Evolutionary conservation across 208 protist genomes (phyloP).

Genomic region (Wallacemonas sp.): DNA sequence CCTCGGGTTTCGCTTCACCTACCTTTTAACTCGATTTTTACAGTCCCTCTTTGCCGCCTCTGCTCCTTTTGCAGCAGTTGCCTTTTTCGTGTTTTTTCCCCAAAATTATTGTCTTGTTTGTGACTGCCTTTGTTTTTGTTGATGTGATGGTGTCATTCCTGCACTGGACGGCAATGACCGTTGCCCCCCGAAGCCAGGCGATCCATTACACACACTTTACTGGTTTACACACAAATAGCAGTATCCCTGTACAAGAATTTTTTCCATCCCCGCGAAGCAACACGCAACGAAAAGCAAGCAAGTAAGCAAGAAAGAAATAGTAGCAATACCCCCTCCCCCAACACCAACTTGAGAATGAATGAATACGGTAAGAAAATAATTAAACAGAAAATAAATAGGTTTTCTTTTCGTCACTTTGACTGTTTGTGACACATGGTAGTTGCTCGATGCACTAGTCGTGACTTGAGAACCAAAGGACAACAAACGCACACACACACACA

Average conservation of each 20-base stretch:
- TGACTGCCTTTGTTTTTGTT: slow-evolving; percentile 14
- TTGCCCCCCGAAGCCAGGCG: background rate
- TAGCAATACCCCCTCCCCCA: too few relatives aligned
- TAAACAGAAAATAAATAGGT: too few relatives aligned
- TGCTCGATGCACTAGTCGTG: too few relatives aligned
- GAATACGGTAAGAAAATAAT: too few relatives aligned
- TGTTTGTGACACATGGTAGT: too few relatives aligned
- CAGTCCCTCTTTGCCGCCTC: background rate
- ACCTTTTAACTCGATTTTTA: slow-evolving; percentile 4
- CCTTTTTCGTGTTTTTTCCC: slow-evolving; percentile 12
- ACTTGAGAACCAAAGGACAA: too few relatives aligned
- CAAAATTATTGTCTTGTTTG: slow-evolving; percentile 12
- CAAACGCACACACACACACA: too few relatives aligned
- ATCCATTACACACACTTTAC: background rate
- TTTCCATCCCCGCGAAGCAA: slow-evolving; percentile 15
- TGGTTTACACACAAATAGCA: slow-evolving; percentile 17
- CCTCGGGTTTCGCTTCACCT: slow-evolving; percentile 4
- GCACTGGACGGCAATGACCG: too few relatives aligned
- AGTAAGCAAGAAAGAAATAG: too few relatives aligned
- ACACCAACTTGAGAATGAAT: too few relatives aligned
- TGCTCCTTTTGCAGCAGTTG: background rate
- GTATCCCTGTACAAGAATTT: slow-evolving; percentile 8
- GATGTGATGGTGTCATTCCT: slow-evolving; percentile 5
- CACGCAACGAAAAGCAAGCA: background rate
- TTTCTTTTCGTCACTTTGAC: too few relatives aligned